These are phyloP conservation scores for Canariomyces notabilis DNA, from an alignment of 2,329 filamentous ascomycete genomes.

Conservation along the genomic window DNA sequence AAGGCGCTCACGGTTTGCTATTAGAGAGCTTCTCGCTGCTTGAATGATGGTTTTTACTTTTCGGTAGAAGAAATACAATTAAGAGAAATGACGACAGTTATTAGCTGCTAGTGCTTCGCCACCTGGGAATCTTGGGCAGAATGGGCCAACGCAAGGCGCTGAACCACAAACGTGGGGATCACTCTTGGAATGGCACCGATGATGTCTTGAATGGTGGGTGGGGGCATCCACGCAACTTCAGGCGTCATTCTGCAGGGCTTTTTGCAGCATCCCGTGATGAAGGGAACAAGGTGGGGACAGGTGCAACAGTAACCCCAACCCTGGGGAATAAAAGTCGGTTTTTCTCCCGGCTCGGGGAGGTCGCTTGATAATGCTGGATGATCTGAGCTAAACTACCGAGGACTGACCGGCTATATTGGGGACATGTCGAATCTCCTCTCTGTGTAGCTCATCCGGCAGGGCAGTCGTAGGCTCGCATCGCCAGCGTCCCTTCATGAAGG, in stretches of 20 bases:
- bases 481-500: conserved; percentile 4
- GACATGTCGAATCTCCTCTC: conserved; percentile 5
- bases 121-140: too few relatives aligned
- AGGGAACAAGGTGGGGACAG: neutral
- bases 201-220: conserved; percentile 12
- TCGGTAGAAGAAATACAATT: too few relatives aligned
- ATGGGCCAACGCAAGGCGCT: too few relatives aligned
- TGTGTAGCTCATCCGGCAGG: neutral
- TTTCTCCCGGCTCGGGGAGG: too few relatives aligned
- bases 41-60: too few relatives aligned
- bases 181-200: conserved; percentile 12
- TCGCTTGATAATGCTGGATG: conserved; percentile 2
- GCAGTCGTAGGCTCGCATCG: neutral
- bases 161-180: too few relatives aligned
- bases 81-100: too few relatives aligned
- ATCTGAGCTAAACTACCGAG: conserved; percentile 6
- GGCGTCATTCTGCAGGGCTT: conserved; percentile 14
- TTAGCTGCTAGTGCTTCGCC: too few relatives aligned
- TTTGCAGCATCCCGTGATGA: conserved; percentile 7
- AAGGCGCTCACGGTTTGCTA: too few relatives aligned
- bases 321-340: neutral
- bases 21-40: too few relatives aligned
- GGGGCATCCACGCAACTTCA: conserved; percentile 8
- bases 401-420: neutral
- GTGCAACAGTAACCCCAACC: conserved; percentile 14